Evolutionary conservation across 2,329 filamentous ascomycete genomes (phyloP), one percentile per base, ranked within the genome.

Genomic region (Trichoderma lentiforme): DNA sequence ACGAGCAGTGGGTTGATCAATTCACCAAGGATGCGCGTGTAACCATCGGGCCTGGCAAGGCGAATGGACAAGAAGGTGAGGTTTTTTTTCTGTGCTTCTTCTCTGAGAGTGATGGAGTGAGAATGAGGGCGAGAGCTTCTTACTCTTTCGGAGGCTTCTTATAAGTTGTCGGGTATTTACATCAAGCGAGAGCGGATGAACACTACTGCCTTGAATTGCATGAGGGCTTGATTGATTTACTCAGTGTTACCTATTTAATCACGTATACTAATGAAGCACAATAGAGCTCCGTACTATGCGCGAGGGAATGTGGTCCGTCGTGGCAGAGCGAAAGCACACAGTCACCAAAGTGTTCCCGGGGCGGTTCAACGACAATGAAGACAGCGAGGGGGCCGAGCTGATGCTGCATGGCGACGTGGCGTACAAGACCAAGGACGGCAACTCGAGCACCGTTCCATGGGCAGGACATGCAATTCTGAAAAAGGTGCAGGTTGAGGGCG

Each of bases 321-420:
- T 85, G 24, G 75, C 76, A 70, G 77, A 79, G 47, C 79, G 85
- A 51, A 82, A 76, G 72, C 85, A 86, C 76, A 80, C 75, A 2
- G 79, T 84, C 30, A 75, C 75, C 34, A 83, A 83, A 75, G 82
- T 84, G 8, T 86, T 85, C 71, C 82, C 83, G 21, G 83, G 78
- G 1, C 73, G 73, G 4, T 84, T 84, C 70, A 53, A 30, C 9
- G 57, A 66, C 18, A 32, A 21, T 1, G 66, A 32, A 11, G 57
- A n/a, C 28, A 30, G 74, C 68, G 71, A 68, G 53, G 76, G 73
- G 65, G 75, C 76, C 53, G 83, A 84, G 76, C 79, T 73, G 61
- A 81, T 81, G 80, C 58, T 81, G 24, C 75, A 80, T 61, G 80
- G 80, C 30, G 75, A 79, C 14, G 78, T 79, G 63, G 75, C 73